These are phyloP conservation scores for Quercus ilex DNA, from an alignment of 306 rosid genomes.

Conservation along the genomic window DNA sequence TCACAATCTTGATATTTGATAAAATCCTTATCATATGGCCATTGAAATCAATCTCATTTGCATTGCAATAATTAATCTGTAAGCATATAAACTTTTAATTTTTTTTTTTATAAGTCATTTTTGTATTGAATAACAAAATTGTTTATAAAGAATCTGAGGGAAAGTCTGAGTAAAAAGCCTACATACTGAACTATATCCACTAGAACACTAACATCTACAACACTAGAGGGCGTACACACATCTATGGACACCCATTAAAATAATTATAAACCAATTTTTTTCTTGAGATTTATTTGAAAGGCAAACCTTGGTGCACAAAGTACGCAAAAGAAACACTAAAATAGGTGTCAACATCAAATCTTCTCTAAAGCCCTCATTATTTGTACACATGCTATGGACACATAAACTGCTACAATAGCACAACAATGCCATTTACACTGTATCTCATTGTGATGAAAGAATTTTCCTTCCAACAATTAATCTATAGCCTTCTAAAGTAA, in stretches of 20 bases:
- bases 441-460: background rate
- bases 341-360: too few species aligned
- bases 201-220: too few species aligned
- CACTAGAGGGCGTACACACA: too few species aligned
- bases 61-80: background rate
- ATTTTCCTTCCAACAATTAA: background rate
- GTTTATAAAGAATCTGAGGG: too few species aligned
- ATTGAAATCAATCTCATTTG: background rate
- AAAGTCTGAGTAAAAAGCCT: too few species aligned
- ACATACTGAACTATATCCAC: too few species aligned
- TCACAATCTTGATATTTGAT: background rate
- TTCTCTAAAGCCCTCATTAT: too few species aligned
- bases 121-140: too few species aligned
- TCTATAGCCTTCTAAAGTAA: background rate
- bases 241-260: too few species aligned
- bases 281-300: background rate
- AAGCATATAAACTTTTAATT: background rate
- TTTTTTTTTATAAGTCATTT: background rate
- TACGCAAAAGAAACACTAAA: background rate
- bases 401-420: background rate
- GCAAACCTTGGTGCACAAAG: background rate
- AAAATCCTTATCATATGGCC: background rate
- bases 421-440: background rate
- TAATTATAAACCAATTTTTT: too few species aligned
- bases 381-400: too few species aligned